Evolutionary conservation across 441 rosid genomes (phyloP).

Genomic region (Metrosideros polymorpha): DNA sequence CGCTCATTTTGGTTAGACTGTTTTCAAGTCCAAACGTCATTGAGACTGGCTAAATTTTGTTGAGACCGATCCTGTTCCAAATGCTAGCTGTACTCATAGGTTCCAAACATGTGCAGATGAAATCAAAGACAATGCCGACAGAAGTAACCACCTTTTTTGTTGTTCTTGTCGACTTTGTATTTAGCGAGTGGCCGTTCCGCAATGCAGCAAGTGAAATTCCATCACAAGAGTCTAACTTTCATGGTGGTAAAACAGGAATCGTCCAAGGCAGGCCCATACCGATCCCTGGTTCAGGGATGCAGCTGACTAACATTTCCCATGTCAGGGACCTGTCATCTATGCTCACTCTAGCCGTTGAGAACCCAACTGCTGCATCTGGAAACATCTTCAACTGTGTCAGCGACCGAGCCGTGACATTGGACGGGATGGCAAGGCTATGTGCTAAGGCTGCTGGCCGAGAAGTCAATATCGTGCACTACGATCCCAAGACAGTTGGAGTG

Average conservation of each 20-base stretch:
- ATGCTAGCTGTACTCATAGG: neutral
- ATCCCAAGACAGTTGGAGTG: constrained; percentile 71
- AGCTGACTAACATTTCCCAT: constrained; percentile 72
- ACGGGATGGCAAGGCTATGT: constrained; percentile 92
- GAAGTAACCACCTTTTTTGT: neutral
- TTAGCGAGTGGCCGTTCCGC: neutral
- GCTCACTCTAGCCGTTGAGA: constrained; percentile 66
- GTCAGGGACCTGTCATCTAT: constrained; percentile 82
- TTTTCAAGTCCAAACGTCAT: neutral
- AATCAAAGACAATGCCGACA: neutral
- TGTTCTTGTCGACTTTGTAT: neutral
- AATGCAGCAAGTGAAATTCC: neutral
- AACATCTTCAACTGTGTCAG: constrained; percentile 84
- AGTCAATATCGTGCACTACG: constrained; percentile 72
- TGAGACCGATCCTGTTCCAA: neutral
- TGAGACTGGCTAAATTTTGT: neutral
- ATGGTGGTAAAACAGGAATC: constrained; percentile 44
- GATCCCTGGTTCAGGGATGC: constrained; percentile 93
- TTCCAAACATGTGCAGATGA: neutral
- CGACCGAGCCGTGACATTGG: constrained; percentile 88
- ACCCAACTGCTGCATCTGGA: constrained; percentile 52
- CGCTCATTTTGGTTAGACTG: neutral
- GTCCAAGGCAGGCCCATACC: constrained; percentile 75
- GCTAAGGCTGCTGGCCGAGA: constrained; percentile 77
- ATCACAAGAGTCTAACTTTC: neutral